Conservation (phyloP, 345 rosid species). For the Aquilaria sinensis region DNA sequence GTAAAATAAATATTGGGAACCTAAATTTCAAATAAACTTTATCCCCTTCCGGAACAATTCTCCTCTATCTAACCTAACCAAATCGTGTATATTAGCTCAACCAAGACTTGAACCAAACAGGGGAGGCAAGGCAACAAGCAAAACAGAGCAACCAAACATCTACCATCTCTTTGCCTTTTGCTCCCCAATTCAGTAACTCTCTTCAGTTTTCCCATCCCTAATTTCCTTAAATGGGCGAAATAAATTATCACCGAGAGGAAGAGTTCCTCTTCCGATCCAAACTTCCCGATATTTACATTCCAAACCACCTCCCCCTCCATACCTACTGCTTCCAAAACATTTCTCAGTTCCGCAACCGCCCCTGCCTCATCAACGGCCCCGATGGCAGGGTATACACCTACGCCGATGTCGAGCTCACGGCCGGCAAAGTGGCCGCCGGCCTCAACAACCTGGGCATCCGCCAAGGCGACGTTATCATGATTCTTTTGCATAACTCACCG, state of each 20-base stretch:
- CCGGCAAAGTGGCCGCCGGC: constrained; percentile 51
- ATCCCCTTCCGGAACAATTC: constrained; percentile 20
- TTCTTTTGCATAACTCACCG: constrained; percentile 51
- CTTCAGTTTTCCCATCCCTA: not conserved
- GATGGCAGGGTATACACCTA: constrained; percentile 41
- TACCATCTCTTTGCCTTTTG: constrained; percentile 12
- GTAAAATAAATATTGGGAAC: no score
- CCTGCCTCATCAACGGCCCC: constrained; percentile 54
- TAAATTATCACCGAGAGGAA: constrained; percentile 20
- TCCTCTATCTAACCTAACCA: constrained; percentile 23
- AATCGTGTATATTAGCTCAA: constrained; percentile 26
- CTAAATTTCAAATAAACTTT: not conserved
- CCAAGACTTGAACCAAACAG: constrained; percentile 26
- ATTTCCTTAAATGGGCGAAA: constrained; percentile 24
- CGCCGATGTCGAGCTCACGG: constrained; percentile 45
- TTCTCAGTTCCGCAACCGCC: constrained; percentile 28
- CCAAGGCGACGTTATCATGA: constrained; percentile 66
- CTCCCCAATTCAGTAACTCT: constrained; percentile 1
- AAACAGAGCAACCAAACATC: constrained; percentile 15
- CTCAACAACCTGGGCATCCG: constrained; percentile 36
- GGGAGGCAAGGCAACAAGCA: constrained; percentile 4
- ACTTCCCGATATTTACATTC: constrained; percentile 56
- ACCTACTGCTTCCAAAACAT: constrained; percentile 46
- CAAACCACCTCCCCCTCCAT: constrained; percentile 54
- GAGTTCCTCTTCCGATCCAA: constrained; percentile 56